Evolutionary conservation across 1,284 basidiomycete species (phyloP).

Genomic region (Veloboletus limbatus): DNA sequence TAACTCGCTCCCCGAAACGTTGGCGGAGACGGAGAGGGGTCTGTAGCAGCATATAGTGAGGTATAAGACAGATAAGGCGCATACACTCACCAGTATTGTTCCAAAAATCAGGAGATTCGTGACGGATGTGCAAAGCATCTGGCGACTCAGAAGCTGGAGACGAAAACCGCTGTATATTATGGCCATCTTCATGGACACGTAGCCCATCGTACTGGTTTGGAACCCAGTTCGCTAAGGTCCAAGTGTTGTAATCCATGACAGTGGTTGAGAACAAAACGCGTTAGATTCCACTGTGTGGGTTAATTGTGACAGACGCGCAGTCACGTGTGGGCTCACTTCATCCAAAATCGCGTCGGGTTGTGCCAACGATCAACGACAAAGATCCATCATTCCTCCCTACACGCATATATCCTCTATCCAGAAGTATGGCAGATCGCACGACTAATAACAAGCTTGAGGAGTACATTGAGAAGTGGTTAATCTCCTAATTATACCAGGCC

Average conservation of each 20-base stretch:
- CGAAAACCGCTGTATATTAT: not conserved
- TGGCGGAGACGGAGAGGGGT: slow-evolving; percentile 44
- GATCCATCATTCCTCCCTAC: slow-evolving; percentile 1
- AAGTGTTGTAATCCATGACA: slow-evolving; percentile 17
- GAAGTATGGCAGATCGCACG: slow-evolving; percentile 30
- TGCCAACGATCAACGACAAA: slow-evolving; percentile 4
- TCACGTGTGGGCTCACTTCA: slow-evolving; percentile 20
- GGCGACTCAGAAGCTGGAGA: slow-evolving; percentile 10
- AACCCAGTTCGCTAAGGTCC: not conserved
- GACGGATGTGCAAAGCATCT: slow-evolving; percentile 4
- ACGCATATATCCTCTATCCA: slow-evolving; percentile 13
- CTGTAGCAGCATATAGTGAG: slow-evolving; percentile 9
- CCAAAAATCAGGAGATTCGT: slow-evolving; percentile 7
- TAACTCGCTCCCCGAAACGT: slow-evolving; percentile 13
- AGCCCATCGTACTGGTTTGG: not conserved
- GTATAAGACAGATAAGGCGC: slow-evolving; percentile 26
- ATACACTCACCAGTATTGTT: slow-evolving; percentile 51
- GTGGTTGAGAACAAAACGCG: slow-evolving; percentile 10
- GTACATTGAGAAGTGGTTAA: slow-evolving; percentile 62
- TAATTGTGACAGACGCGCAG: slow-evolving; percentile 25
- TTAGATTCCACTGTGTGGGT: no score
- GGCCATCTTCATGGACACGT: not conserved
- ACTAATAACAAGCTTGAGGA: slow-evolving; percentile 54
- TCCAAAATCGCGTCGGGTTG: slow-evolving; percentile 9
- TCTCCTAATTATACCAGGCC: slow-evolving; percentile 6